Conservation (phyloP, 1,139 yeast genomes). For the Candida tetrigidarum region DNA sequence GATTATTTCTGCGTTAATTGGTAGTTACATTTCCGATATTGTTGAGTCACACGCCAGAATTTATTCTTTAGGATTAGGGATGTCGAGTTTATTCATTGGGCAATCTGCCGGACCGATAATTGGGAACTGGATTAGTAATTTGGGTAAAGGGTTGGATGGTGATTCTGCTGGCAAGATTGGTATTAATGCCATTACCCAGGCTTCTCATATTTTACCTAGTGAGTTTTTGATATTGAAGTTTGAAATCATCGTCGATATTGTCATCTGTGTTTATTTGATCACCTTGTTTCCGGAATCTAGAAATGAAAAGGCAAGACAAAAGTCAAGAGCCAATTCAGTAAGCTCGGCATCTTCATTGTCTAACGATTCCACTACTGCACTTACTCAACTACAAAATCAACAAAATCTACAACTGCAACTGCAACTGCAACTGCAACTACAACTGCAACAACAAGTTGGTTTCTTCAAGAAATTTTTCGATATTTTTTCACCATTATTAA, state of each 20-base stretch:
- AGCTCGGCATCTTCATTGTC: conserved; percentile 4
- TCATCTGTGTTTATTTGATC: conserved; percentile 32
- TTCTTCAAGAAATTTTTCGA: conserved; percentile 15
- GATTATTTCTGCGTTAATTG: conserved; percentile 51
- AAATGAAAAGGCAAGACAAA: conserved; percentile 44
- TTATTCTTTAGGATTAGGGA: conserved; percentile 55
- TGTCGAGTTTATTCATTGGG: conserved; percentile 61
- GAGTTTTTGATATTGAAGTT: conserved; percentile 37
- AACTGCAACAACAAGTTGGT: background rate
- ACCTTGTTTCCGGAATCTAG: conserved; percentile 62
- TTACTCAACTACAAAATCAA: conserved; percentile 8
- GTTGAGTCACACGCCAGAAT: conserved; percentile 59
- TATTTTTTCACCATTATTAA: conserved; percentile 45
- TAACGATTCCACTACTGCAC: background rate
- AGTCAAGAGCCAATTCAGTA: conserved; percentile 44
- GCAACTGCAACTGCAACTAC: no score
- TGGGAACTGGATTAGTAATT: conserved; percentile 44
- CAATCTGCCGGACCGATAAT: conserved; percentile 66
- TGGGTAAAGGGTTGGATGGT: conserved; percentile 15
- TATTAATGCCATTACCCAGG: conserved; percentile 2
- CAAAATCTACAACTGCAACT: no score
- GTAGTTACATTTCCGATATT: conserved; percentile 67
- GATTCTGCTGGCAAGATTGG: conserved; percentile 6
- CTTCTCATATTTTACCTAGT: conserved; percentile 17
- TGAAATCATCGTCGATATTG: conserved; percentile 28